Evolutionary conservation across 2,329 filamentous ascomycete species (phyloP), one percentile per base, ranked within the genome.

Genomic region (Emergomyces africanus): DNA sequence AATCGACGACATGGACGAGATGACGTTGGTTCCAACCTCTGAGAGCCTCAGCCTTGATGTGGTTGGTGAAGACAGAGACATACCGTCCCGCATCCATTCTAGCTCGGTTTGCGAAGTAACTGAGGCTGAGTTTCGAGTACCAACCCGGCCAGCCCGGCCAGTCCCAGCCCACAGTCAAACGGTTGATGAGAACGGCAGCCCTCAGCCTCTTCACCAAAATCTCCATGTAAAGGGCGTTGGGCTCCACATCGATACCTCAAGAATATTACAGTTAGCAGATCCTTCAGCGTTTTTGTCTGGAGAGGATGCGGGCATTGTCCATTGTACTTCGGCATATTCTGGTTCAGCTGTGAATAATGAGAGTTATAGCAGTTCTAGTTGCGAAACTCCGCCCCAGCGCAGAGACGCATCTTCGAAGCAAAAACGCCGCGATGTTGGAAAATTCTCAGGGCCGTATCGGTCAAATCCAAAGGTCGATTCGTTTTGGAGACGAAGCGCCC

Each of bases 121-220:
- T 37, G 33, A 49, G 20, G 23, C 53, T 28, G 58, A 59, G 15
- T 56, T 59, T 33, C 53, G 30, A 30, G 42, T 51, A 18, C 51
- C 42, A 50, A 18, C 10, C 3, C 58, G 20, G 20, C 18, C 18
- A 8, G 10, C 18, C 10, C 58, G 41, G 30, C 35, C 35, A 33
- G 23, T 56, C 33, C 28, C 39, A n/a, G 42, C 42, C 6, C 61
- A 61, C 15, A 54, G 23, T 35, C 58, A 59, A 44, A 68, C 70
- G 20, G 71, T 74, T 10, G 72, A 74, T 59, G 62, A 63, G 10
- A 72, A 74, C 61, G 72, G 72, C 41, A 74, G 72, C 57, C 72
- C 72, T 41, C 66, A 66, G 49, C 66, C 62, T 15, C 35, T 57
- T 3, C 30, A 18, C 33, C 49, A 35, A 48, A 23, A 49, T 4